A percentile compares a stretch with the other conserved stretches of the same genome.
phyloP scores from a whole-genome alignment of 2,329 filamentous ascomycete species.

The Corinectria fuckeliana region DNA sequence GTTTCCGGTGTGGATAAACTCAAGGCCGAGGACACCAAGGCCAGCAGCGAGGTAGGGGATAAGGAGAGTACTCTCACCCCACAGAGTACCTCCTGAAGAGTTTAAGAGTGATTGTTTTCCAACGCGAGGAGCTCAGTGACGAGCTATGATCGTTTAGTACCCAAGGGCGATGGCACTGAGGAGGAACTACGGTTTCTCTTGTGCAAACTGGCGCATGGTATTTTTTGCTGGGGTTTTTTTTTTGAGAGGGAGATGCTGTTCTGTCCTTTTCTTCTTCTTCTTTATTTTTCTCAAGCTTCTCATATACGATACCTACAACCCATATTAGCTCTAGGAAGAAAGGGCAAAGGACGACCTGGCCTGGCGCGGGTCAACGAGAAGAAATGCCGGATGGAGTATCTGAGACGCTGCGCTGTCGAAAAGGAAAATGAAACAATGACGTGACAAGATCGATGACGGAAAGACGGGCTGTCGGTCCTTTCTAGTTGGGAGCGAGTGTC shows the following conservation, averaged over 20 bases:
- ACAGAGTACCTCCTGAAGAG: constrained; percentile 43
- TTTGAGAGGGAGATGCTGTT: background rate
- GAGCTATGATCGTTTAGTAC: background rate
- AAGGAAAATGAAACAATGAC: constrained; percentile 32
- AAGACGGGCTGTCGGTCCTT: constrained; percentile 21
- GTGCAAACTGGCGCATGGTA: constrained; percentile 11
- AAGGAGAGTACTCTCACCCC: constrained; percentile 35
- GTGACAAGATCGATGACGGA: constrained; percentile 34
- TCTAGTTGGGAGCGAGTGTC: constrained; percentile 27
- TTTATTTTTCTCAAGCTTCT: constrained; percentile 4
- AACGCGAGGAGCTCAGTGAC: background rate
- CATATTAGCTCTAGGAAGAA: constrained; percentile 9
- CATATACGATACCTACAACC: constrained; percentile 23
- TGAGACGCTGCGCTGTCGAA: constrained; percentile 1
- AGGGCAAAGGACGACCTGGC: constrained; percentile 2
- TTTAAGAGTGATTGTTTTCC: constrained; percentile 25
- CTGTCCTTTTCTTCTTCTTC: background rate
- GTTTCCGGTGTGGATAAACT: constrained; percentile 52
- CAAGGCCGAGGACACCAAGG: constrained; percentile 43
- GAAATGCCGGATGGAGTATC: background rate
- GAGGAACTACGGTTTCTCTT: background rate
- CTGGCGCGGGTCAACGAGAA: background rate
- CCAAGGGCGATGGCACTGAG: background rate
- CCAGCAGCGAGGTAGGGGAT: constrained; percentile 38
- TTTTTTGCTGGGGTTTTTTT: background rate